These are phyloP conservation scores for Pythium periplocum DNA, from an alignment of 352 stramenopile genomes.

Conservation along the genomic window DNA sequence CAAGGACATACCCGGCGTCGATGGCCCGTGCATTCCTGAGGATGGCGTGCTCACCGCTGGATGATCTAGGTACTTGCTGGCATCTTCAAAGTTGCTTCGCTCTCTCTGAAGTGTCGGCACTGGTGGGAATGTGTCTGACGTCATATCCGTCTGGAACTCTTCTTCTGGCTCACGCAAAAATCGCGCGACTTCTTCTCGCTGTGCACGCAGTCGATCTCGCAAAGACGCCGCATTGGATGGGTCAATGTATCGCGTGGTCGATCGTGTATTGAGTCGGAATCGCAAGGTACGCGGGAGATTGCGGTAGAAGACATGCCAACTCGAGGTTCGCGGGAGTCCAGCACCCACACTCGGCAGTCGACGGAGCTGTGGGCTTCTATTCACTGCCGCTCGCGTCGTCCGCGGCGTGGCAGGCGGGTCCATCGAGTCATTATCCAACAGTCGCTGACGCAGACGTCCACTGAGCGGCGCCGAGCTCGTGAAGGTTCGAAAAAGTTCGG, in stretches of 20 bases:
- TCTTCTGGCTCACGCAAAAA: slow-evolving; percentile 3
- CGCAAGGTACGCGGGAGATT: slow-evolving; percentile 60
- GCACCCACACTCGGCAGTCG: slow-evolving; percentile 7
- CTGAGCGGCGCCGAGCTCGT: slow-evolving; percentile 64
- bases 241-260: slow-evolving; percentile 73
- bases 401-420: slow-evolving; percentile 14
- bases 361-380: not conserved
- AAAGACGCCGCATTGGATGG: slow-evolving; percentile 63
- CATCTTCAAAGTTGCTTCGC: slow-evolving; percentile 22
- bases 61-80: slow-evolving; percentile 11
- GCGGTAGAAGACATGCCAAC: slow-evolving; percentile 61
- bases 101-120: slow-evolving; percentile 7
- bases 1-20: too few relatives aligned
- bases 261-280: slow-evolving; percentile 73
- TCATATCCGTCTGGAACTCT: not conserved
- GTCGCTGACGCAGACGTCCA: slow-evolving; percentile 39
- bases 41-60: not conserved
- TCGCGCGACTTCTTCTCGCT: slow-evolving; percentile 42
- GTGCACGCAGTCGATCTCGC: slow-evolving; percentile 39
- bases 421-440: slow-evolving; percentile 44
- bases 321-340: slow-evolving; percentile 28
- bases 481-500: slow-evolving; percentile 67
- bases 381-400: slow-evolving; percentile 12
- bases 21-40: too few relatives aligned
- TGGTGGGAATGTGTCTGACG: not conserved